Percentiles rank a stretch among this genome's conserved stretches.
phyloP scores from a whole-genome alignment of 805 yeast genomes.

The Candida chilensis region DNA sequence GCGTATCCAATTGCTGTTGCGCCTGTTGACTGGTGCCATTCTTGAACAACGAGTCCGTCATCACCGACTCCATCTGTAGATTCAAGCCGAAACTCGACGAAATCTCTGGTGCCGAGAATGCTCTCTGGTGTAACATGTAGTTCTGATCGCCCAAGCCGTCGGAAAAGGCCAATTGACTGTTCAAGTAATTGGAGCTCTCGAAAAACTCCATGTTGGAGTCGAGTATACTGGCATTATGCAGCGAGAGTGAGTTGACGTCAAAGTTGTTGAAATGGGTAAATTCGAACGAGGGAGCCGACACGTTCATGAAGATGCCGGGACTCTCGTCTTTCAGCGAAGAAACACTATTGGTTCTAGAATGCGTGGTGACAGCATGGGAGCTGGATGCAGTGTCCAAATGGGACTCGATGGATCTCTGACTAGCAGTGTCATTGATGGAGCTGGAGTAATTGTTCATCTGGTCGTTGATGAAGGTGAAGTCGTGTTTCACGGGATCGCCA shows the following conservation, averaged over 20 bases:
- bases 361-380: background rate
- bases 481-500: background rate
- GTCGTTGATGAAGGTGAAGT: background rate
- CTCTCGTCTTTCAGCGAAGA: too few relatives aligned
- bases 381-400: background rate
- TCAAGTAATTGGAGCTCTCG: background rate
- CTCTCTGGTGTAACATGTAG: slow-evolving; percentile 2
- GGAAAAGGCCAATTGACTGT: background rate
- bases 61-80: background rate
- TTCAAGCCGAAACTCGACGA: too few relatives aligned
- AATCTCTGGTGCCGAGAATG: slow-evolving; percentile 6
- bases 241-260: too few relatives aligned
- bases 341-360: too few relatives aligned
- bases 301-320: background rate
- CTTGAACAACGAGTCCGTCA: background rate
- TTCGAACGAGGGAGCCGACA: background rate
- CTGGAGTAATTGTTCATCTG: background rate
- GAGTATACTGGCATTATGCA: background rate
- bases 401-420: background rate
- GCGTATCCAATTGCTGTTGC: background rate
- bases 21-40: background rate
- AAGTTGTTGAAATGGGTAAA: too few relatives aligned
- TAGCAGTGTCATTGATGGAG: background rate
- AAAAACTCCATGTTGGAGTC: background rate
- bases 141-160: background rate